Evolutionary conservation across 495 filamentous ascomycete species (phyloP).

Genomic region (Podospora pseudocomata): DNA sequence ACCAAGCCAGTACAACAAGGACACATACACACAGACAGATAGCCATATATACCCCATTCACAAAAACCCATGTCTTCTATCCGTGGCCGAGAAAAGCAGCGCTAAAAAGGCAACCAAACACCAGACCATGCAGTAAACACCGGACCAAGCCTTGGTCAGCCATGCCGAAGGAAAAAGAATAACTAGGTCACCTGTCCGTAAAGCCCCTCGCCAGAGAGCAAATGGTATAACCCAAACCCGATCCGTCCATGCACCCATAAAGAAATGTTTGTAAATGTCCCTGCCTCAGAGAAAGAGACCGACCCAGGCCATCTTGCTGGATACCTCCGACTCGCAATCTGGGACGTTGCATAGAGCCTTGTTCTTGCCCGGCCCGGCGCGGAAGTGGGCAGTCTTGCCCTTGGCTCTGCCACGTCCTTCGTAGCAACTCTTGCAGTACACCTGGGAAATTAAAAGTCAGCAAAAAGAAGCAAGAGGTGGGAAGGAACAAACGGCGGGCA

Average conservation of each 20-base stretch:
- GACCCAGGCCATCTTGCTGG: constrained; percentile 40
- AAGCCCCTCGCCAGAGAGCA: not conserved
- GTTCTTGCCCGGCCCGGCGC: constrained; percentile 12
- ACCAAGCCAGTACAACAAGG: not conserved
- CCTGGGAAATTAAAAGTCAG: constrained; percentile 26
- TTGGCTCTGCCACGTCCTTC: constrained; percentile 37
- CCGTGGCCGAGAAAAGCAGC: not conserved
- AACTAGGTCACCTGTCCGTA: too few relatives aligned
- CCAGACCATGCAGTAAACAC: constrained; percentile 8
- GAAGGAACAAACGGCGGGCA: not conserved
- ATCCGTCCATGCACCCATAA: not conserved
- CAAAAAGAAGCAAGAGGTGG: constrained; percentile 5
- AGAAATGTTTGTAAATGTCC: not conserved
- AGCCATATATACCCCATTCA: not conserved
- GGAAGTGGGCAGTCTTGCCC: constrained; percentile 25
- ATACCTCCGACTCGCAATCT: constrained; percentile 40
- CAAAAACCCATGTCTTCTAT: not conserved
- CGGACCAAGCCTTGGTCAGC: not conserved
- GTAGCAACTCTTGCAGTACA: constrained; percentile 46
- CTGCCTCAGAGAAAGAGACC: constrained; percentile 41
- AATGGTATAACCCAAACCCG: not conserved
- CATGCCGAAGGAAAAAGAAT: not conserved
- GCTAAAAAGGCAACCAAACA: constrained; percentile 6
- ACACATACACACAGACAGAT: not conserved
- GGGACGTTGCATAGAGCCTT: constrained; percentile 42